phyloP scores from a whole-genome alignment of 176 grass and related monocot species.

The Aegilops longissima region DNA sequence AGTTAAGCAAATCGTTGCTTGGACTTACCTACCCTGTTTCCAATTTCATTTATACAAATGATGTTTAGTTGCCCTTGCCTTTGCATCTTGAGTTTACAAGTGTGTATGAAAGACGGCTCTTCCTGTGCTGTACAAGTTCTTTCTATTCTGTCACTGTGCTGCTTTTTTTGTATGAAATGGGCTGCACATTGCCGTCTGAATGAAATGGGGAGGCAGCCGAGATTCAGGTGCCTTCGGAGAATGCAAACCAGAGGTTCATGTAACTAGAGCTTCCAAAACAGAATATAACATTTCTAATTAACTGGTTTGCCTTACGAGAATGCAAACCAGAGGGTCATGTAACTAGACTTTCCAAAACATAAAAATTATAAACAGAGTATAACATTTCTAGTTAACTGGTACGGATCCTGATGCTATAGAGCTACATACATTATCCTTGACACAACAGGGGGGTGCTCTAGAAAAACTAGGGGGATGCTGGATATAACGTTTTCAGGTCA shows the following conservation, averaged over 20 bases:
- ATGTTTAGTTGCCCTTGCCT: neutral
- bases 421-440: neutral
- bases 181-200: neutral
- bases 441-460: neutral
- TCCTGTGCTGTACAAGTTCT: neutral
- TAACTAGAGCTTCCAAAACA: no score
- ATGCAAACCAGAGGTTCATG: no score
- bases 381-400: neutral
- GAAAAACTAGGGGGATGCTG: neutral
- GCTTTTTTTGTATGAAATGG: neutral
- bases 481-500: neutral
- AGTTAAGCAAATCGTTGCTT: slow-evolving; percentile 3
- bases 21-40: slow-evolving; percentile 5
- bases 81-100: neutral
- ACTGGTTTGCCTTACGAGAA: no score
- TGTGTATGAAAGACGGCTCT: neutral
- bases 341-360: neutral
- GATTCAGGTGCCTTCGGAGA: no score
- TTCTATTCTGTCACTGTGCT: neutral
- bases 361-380: neutral
- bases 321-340: no score
- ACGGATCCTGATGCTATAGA: neutral
- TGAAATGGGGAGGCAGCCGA: no score
- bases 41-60: neutral
- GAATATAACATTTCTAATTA: no score